Evolutionary conservation across 768 basidiomycete genomes (phyloP).

Genomic region (Tylopilus felleus): DNA sequence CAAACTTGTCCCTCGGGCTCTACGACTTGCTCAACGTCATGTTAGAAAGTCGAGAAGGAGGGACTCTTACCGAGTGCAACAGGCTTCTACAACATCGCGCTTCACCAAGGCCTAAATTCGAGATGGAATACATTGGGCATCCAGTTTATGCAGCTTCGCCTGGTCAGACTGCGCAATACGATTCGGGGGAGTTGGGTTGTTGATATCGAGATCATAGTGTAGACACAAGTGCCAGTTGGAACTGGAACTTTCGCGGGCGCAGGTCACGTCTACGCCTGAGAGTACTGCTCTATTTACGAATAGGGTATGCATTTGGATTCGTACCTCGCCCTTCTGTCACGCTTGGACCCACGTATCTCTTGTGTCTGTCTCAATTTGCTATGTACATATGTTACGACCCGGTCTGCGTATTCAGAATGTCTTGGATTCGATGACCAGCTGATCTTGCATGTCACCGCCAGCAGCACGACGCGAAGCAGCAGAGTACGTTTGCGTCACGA

Average conservation of each 20-base stretch:
- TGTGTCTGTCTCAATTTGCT: neutral
- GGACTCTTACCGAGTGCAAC: neutral
- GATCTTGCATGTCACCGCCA: constrained; percentile 2
- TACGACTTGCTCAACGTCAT: neutral
- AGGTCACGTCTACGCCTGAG: too few species aligned
- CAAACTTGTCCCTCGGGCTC: neutral
- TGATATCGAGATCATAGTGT: constrained; percentile 11
- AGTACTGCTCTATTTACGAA: too few species aligned
- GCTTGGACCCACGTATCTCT: neutral
- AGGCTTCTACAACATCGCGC: constrained; percentile 7
- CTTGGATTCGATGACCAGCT: neutral
- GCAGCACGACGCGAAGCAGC: neutral
- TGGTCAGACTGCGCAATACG: constrained; percentile 2
- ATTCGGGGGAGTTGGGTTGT: constrained; percentile 3
- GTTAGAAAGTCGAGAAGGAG: neutral
- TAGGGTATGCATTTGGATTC: too few species aligned
- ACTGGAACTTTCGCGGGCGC: neutral
- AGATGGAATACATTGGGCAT: neutral
- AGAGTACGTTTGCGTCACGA: neutral
- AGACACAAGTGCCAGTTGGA: neutral
- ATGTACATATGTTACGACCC: neutral
- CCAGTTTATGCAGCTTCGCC: constrained; percentile 7
- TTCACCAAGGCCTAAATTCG: neutral
- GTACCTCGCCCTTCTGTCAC: too few species aligned
- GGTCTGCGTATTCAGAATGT: too few species aligned